Evolutionary conservation across 192 early-diverging fungal genomes (phyloP), one percentile per base, ranked within the genome.

Genomic region (Physocladia obscura): DNA sequence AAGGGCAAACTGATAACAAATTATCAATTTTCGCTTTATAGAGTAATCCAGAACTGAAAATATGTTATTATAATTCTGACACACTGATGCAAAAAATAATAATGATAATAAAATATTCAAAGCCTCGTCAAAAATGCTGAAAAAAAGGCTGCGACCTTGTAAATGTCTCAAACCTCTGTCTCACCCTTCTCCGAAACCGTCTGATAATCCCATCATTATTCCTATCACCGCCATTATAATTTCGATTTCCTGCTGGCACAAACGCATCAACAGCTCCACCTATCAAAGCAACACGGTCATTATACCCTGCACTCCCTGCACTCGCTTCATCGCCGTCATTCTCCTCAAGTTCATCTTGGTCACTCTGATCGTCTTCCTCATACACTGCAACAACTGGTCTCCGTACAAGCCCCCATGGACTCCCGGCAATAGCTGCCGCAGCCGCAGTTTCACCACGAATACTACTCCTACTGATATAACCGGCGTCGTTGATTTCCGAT

Each of bases 131-230:
- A 73, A 76, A 80, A 61, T 76, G 69, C 65, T 74, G 69, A 38
- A 80, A 77, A 44, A 76, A 80, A 26, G 79, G 79, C 52, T 74
- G 79, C 26, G 47, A 70, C 38, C 80, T 21, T 1, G 82, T 78
- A 61, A 84, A 80, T 3, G 82, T 81, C 52, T 84, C 82, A 56
- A 84, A 79, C 49, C 82, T 61, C 68, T 81, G 78, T 40, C 68
- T 26, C 6, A 80, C 80, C 26, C 67, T 62, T 39, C 65, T 68
- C 50, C 72, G 65, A 26, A 84, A 71, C 61, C 76, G 31, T 44
- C 70, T 40, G 58, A 67, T 74, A 37, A 70, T 72, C 47, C 30
- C 34, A 1, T 38, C 67, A 1, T 36, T n/a, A n/a, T n/a, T n/a
- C n/a, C n/a, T n/a, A n/a, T n/a, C n/a, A n/a, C n/a, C n/a, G n/a